Evolutionary conservation across 2,329 filamentous ascomycete genomes (phyloP).

Genomic region (Coniochaeta prunicola): DNA sequence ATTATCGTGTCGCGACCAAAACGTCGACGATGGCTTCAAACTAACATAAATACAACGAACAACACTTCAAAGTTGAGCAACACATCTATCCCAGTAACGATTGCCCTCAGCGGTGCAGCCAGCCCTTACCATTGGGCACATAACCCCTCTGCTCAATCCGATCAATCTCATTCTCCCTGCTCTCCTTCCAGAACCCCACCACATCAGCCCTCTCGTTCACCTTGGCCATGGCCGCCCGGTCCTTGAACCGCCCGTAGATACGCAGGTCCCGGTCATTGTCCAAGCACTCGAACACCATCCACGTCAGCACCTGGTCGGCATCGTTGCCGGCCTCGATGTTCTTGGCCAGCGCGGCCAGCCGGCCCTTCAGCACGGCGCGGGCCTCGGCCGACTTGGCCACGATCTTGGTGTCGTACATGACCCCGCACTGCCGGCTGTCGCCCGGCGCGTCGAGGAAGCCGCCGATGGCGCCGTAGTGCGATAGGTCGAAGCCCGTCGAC

Average conservation of each 20-base stretch:
- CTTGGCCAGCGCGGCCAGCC: constrained; percentile 8
- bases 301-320: constrained; percentile 15
- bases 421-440: constrained; percentile 12
- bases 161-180: constrained; percentile 16
- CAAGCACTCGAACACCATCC: constrained; percentile 18
- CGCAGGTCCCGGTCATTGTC: constrained; percentile 20
- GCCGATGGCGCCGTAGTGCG: constrained; percentile 19
- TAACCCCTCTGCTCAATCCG: constrained; percentile 22
- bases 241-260: constrained; percentile 19
- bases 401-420: constrained; percentile 23
- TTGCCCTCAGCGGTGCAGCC: constrained; percentile 16
- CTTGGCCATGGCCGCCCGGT: constrained; percentile 16
- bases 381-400: constrained; percentile 7
- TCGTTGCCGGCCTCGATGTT: constrained; percentile 9
- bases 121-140: constrained; percentile 23
- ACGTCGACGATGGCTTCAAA: too few species aligned
- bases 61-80: background rate
- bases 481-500: constrained; percentile 24
- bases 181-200: constrained; percentile 18
- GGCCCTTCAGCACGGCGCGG: constrained; percentile 7
- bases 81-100: background rate
- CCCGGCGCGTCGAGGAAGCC: constrained; percentile 22
- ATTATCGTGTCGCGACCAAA: too few species aligned
- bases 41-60: background rate
- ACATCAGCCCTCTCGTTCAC: constrained; percentile 17